A percentile compares a stretch with the other conserved stretches of the same genome.
These are phyloP conservation scores for Penicillium griseofulvum DNA, from an alignment of 2,329 filamentous ascomycete genomes.

Conservation along the genomic window DNA sequence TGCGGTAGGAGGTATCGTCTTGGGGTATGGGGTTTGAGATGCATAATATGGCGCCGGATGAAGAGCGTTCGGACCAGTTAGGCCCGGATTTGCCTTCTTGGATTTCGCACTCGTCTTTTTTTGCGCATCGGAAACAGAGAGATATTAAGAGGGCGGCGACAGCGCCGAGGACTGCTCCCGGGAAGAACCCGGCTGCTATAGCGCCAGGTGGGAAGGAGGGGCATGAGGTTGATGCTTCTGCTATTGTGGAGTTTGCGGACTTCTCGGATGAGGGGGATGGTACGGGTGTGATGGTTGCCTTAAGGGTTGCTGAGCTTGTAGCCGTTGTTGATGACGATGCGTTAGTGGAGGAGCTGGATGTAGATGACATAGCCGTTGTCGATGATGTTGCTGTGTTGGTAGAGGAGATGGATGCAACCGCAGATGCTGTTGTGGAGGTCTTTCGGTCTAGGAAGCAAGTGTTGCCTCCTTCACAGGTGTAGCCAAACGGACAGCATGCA, in stretches of 20 bases:
- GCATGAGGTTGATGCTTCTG: conserved; percentile 22
- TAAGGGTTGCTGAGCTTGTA: conserved; percentile 16
- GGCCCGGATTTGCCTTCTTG: conserved; percentile 26
- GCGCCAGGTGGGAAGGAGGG: conserved; percentile 43
- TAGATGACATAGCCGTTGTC: conserved; percentile 13
- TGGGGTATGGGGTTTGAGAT: conserved; percentile 47
- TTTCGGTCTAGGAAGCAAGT: conserved; percentile 30
- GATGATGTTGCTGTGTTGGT: conserved; percentile 12
- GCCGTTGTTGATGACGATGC: conserved; percentile 15
- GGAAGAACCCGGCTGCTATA: conserved; percentile 47
- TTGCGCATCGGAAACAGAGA: conserved; percentile 33
- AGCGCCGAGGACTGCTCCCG: conserved; percentile 45
- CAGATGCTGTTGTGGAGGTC: conserved; percentile 20
- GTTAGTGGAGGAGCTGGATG: neutral
- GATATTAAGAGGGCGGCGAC: conserved; percentile 55
- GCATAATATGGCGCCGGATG: conserved; percentile 32
- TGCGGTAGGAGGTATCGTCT: conserved; percentile 43
- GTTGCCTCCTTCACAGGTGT: conserved; percentile 38
- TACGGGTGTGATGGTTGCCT: conserved; percentile 23
- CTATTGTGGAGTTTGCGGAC: conserved; percentile 10
- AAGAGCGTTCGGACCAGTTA: conserved; percentile 34
- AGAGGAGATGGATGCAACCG: conserved; percentile 6
- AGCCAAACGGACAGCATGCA: conserved; percentile 49
- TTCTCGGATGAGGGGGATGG: conserved; percentile 20
- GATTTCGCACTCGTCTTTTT: conserved; percentile 22